phyloP scores from a whole-genome alignment of 768 basidiomycete species.

The Serendipita vermifera region DNA sequence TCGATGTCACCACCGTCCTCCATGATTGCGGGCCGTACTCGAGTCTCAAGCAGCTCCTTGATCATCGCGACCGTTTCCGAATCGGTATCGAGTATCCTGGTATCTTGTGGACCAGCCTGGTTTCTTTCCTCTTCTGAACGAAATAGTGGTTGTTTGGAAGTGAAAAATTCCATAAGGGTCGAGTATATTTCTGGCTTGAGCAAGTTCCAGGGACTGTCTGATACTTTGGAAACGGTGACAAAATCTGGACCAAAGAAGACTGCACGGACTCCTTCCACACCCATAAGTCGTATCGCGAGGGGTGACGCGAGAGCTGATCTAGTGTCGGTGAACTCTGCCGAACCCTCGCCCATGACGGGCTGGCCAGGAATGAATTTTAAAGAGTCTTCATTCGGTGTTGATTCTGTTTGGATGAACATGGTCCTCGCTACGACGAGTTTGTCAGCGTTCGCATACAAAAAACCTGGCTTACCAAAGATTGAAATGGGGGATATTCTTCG shows the following conservation, averaged over 20 bases:
- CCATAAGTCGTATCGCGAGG: constrained; percentile 88
- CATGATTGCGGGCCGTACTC: constrained; percentile 94
- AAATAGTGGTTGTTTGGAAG: constrained; percentile 79
- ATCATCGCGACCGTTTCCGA: constrained; percentile 98
- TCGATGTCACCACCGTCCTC: constrained; percentile 99
- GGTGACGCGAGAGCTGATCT: constrained; percentile 79
- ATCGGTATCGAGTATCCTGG: constrained; percentile 84
- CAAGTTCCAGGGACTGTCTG: constrained; percentile 73
- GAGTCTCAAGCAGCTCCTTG: constrained; percentile 89
- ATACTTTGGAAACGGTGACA: constrained; percentile 87
- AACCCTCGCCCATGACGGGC: constrained; percentile 74
- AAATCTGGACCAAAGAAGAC: constrained; percentile 98
- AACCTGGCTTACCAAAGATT: background rate
- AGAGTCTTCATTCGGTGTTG: constrained; percentile 93
- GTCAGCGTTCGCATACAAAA: background rate
- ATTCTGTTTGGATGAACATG: constrained; percentile 99
- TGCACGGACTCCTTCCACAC: constrained; percentile 76
- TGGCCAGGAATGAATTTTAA: constrained; percentile 96
- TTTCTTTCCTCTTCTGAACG: constrained; percentile 67
- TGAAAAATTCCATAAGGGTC: constrained; percentile 93
- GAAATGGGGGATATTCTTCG: background rate
- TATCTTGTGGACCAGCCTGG: constrained; percentile 83
- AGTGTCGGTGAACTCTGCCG: constrained; percentile 89
- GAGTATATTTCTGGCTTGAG: constrained; percentile 96
- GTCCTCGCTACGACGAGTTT: constrained; percentile 45